phyloP scores from a whole-genome alignment of 768 basidiomycete species.

The Termitomyces sp. region DNA sequence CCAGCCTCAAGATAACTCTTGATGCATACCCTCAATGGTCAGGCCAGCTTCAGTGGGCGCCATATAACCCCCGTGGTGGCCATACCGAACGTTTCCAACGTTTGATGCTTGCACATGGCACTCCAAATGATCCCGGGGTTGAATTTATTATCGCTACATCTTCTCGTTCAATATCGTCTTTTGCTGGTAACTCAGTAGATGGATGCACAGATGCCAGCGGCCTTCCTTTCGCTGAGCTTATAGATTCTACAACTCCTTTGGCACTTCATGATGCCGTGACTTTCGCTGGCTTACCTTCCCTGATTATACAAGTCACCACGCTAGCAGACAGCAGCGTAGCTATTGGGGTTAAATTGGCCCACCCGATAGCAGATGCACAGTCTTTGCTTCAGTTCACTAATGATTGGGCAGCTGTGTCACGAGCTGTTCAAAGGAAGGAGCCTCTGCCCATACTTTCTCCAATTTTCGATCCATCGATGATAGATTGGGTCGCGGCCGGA shows the following conservation, averaged over 20 bases:
- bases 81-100: conserved; percentile 26
- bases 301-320: conserved; percentile 31
- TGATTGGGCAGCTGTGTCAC: conserved; percentile 30
- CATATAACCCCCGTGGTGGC: conserved; percentile 10
- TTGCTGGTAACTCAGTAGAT: conserved; percentile 13
- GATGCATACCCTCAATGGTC: conserved; percentile 28
- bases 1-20: conserved; percentile 19
- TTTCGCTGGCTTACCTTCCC: conserved; percentile 22
- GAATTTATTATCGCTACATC: conserved; percentile 24
- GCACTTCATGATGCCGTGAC: conserved; percentile 19
- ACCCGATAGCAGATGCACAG: conserved; percentile 33
- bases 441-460: conserved; percentile 16
- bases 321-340: conserved; percentile 26
- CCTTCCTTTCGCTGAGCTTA: conserved; percentile 10
- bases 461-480: conserved; percentile 24
- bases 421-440: conserved; percentile 13
- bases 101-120: conserved; percentile 22
- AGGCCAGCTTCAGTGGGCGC: conserved; percentile 24
- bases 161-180: conserved; percentile 8
- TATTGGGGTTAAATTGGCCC: conserved; percentile 29
- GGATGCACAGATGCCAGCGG: conserved; percentile 9
- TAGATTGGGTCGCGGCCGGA: conserved; percentile 27
- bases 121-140: conserved; percentile 24
- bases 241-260: conserved; percentile 20
- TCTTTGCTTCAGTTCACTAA: conserved; percentile 28